Evolutionary conservation across 768 basidiomycete species (phyloP).

Genomic region (Boletus eberwhitei): DNA sequence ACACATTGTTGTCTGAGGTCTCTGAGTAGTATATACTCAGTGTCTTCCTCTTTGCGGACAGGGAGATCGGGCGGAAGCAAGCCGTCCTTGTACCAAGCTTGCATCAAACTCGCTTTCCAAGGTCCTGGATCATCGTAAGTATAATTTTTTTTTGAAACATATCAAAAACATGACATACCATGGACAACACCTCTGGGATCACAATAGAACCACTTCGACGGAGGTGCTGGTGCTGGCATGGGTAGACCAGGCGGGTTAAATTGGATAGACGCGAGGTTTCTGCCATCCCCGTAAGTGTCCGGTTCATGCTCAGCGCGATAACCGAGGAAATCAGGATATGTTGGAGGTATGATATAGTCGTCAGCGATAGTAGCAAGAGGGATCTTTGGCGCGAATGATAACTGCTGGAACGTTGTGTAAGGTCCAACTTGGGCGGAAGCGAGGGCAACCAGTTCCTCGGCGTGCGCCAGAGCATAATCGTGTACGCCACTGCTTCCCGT

Average conservation of each 20-base stretch:
- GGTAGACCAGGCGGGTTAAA: slow-evolving; percentile 81
- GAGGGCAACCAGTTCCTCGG: slow-evolving; percentile 66
- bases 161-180: slow-evolving; percentile 45
- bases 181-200: slow-evolving; percentile 80
- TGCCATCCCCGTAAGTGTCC: slow-evolving; percentile 41
- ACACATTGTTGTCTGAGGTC: slow-evolving; percentile 75
- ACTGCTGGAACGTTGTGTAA: slow-evolving; percentile 90
- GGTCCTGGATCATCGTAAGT: slow-evolving; percentile 51
- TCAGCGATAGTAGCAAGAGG: slow-evolving; percentile 87
- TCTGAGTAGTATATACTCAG: slow-evolving; percentile 62
- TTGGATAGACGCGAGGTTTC: slow-evolving; percentile 57
- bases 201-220: slow-evolving; percentile 78
- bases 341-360: slow-evolving; percentile 89
- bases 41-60: slow-evolving; percentile 72
- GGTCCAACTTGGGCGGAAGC: slow-evolving; percentile 73
- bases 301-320: slow-evolving; percentile 66
- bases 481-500: slow-evolving; percentile 29
- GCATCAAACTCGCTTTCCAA: slow-evolving; percentile 87
- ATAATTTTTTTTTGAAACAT: neutral
- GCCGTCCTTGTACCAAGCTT: slow-evolving; percentile 85
- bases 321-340: slow-evolving; percentile 75
- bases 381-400: slow-evolving; percentile 80
- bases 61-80: slow-evolving; percentile 80
- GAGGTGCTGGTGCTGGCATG: slow-evolving; percentile 61
- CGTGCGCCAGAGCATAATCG: slow-evolving; percentile 40